Percentiles rank a stretch among this genome's conserved stretches.
Conservation (phyloP, 2,329 filamentous ascomycete genomes). For the Orbilia blumenaviensis region DNA sequence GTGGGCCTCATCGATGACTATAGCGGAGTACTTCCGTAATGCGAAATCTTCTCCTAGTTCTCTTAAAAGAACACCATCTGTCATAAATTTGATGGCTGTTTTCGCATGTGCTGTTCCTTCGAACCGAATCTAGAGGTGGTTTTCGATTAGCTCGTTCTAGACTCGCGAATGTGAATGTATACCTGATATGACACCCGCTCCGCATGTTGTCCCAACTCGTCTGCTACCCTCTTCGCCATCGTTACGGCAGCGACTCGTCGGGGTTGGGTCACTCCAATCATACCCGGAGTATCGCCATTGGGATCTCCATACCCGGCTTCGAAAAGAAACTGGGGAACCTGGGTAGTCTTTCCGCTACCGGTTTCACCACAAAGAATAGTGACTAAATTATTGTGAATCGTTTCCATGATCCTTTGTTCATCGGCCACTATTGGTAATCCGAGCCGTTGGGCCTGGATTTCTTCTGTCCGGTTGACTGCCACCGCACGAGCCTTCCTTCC, state of each 20-base stretch:
- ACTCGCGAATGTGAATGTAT: not conserved
- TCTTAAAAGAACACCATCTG: constrained; percentile 90
- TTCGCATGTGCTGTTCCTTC: constrained; percentile 81
- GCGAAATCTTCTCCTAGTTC: constrained; percentile 91
- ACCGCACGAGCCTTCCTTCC: constrained; percentile 42
- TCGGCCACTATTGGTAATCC: constrained; percentile 90
- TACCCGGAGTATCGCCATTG: constrained; percentile 80
- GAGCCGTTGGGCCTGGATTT: constrained; percentile 80
- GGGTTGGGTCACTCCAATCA: constrained; percentile 95
- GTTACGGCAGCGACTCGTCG: constrained; percentile 93
- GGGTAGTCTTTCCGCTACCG: constrained; percentile 96
- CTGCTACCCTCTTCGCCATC: constrained; percentile 89
- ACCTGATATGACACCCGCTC: constrained; percentile 79
- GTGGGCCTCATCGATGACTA: constrained; percentile 96
- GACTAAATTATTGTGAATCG: constrained; percentile 87
- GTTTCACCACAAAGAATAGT: constrained; percentile 94
- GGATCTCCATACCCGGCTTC: constrained; percentile 89
- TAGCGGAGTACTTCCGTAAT: constrained; percentile 86
- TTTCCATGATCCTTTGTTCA: constrained; percentile 98
- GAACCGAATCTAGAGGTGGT: constrained; percentile 76
- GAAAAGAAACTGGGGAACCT: constrained; percentile 94
- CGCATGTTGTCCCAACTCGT: constrained; percentile 82
- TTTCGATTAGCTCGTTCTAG: constrained; percentile 1
- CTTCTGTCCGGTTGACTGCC: constrained; percentile 67
- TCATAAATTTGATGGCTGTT: constrained; percentile 98